phyloP scores from a whole-genome alignment of 768 basidiomycete genomes.

The Mycena haematopus region DNA sequence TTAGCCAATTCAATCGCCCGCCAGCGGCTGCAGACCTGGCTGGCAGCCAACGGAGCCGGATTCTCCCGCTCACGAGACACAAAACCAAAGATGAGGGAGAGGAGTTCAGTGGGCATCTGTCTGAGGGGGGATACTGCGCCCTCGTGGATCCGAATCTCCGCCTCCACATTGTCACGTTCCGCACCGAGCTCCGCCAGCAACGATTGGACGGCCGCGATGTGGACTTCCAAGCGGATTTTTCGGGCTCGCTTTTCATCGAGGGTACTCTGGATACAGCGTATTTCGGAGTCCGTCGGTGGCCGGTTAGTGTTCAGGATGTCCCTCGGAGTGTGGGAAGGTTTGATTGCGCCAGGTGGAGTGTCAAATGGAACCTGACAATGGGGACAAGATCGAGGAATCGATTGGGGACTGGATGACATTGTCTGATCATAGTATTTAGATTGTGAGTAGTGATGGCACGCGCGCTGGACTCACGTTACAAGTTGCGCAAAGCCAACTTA shows the following conservation, averaged over 20 bases:
- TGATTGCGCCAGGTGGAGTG: not conserved
- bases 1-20: not conserved
- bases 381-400: constrained; percentile 4
- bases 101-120: constrained; percentile 14
- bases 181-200: not conserved
- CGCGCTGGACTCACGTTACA: too few species aligned
- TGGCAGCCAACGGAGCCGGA: constrained; percentile 2
- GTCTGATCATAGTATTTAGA: too few species aligned
- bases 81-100: constrained; percentile 9
- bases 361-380: not conserved
- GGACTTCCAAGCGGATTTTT: not conserved
- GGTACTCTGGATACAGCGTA: not conserved
- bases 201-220: constrained; percentile 1
- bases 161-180: not conserved
- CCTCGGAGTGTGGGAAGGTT: not conserved
- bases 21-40: constrained; percentile 13
- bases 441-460: too few species aligned
- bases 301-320: constrained; percentile 15
- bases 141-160: constrained; percentile 2
- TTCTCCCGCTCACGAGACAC: not conserved
- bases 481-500: too few species aligned
- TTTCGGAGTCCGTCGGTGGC: constrained; percentile 1
- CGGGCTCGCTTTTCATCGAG: not conserved
- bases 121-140: constrained; percentile 18
- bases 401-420: too few species aligned